Base-by-base conservation (phyloP, 2,329 filamentous ascomycete species). In the Hymenoscyphus infarciens region DNA sequence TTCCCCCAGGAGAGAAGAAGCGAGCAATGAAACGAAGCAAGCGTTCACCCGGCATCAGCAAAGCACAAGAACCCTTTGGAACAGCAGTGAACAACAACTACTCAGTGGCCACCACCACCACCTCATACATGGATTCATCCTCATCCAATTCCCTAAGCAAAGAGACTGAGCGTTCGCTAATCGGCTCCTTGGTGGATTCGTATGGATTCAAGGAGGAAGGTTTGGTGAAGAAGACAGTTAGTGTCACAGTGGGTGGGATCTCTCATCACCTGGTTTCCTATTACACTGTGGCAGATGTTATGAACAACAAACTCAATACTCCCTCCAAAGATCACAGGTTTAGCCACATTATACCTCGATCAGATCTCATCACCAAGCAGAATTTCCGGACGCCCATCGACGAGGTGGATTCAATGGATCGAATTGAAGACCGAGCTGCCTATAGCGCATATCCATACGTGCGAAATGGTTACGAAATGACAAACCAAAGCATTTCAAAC, bases 161-260 rank as follows among this genome's bases (percentile, higher is more conserved):
- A 53, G 72, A 74, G 39, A 71, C 69, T 5, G 71, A 73, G 62
- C 67, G 72, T 13, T 70, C 69, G 10, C 62, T 93, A 60, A 87
- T 95, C 54, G 93, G 92, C 5, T 96, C 92, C 0, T 80, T 97
- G 13, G 85, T 94, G n/a, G 92, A 96, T 76, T 92, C 89, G 0
- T 97, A 97, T 70, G 86, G 87, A 35, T 97, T 97, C 82, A 95
- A 95, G 72, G 81, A 86, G 15, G 84, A 86, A 1, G 92, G 93
- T 0, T 77, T 97, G 49, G 85, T 97, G 66, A 97, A 97, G 82
- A 97, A 97, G 80, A 97, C 92, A 0, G 92, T 97, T 76, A 94
- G 89, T 69, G 85, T 97, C 45, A 86, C 83, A 2, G 86, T 89
- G 58, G 82, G 88, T 29, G 89, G 89, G 1, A 83, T 92, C 2